Conservation (phyloP, 306 rosid species). For the Lablab purpureus region DNA sequence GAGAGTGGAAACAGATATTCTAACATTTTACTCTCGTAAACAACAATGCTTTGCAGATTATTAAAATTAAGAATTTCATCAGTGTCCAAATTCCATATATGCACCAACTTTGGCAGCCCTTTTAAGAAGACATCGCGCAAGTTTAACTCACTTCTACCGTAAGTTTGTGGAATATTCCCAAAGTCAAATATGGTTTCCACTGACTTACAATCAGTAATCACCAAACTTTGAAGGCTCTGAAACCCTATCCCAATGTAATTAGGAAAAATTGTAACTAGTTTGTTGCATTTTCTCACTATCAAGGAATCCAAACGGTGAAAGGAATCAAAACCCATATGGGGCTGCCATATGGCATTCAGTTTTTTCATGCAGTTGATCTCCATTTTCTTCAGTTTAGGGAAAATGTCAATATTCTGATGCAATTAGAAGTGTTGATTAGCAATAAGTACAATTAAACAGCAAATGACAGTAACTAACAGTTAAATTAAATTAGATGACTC, state of each 20-base stretch:
- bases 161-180: neutral
- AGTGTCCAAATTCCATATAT: conserved; percentile 34
- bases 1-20: conserved; percentile 40
- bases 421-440: neutral
- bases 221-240: conserved; percentile 11
- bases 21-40: neutral
- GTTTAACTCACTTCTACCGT: neutral
- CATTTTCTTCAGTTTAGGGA: conserved; percentile 38
- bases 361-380: neutral
- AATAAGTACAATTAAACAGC: neutral
- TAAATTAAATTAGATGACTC: neutral
- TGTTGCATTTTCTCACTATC: conserved; percentile 9
- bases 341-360: conserved; percentile 29
- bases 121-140: neutral
- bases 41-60: neutral
- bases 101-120: conserved; percentile 12
- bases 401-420: neutral
- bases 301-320: conserved; percentile 22
- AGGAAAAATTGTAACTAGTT: conserved; percentile 35
- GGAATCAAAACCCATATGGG: conserved; percentile 1
- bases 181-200: conserved; percentile 38
- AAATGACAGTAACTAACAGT: neutral
- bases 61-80: neutral
- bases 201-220: neutral
- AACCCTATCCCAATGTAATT: neutral